Conservation (phyloP, 768 basidiomycete genomes). For the Neoboletus magnificus region DNA sequence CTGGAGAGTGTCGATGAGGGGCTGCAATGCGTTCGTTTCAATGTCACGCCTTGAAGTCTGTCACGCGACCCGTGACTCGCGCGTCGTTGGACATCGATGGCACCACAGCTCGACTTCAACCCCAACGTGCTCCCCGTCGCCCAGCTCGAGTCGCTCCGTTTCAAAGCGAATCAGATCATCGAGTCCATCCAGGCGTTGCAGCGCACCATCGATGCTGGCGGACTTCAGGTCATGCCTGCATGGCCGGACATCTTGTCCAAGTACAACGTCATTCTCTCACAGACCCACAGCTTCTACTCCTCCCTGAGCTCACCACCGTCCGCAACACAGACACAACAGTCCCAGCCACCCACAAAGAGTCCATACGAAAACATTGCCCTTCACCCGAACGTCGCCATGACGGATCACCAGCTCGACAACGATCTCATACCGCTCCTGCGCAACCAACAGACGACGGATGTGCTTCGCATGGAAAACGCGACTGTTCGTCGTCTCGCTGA, state of each 20-base stretch:
- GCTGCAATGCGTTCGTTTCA: neutral
- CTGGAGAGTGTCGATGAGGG: neutral
- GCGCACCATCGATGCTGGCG: slow-evolving; percentile 57
- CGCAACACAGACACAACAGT: slow-evolving; percentile 12
- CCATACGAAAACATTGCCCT: slow-evolving; percentile 65
- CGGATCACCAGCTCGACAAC: slow-evolving; percentile 67
- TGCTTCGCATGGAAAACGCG: slow-evolving; percentile 66
- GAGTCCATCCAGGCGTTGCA: slow-evolving; percentile 70
- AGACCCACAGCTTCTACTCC: slow-evolving; percentile 74
- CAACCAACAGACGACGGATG: slow-evolving; percentile 77
- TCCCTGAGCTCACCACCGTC: slow-evolving; percentile 47
- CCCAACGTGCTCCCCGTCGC: slow-evolving; percentile 51
- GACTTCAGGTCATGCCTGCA: slow-evolving; percentile 60
- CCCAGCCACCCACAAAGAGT: slow-evolving; percentile 17
- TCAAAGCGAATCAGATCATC: slow-evolving; percentile 76
- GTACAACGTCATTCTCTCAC: slow-evolving; percentile 81
- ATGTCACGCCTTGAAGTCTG: slow-evolving; percentile 16
- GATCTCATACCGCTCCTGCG: slow-evolving; percentile 72
- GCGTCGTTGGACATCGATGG: neutral
- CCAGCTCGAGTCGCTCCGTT: slow-evolving; percentile 72
- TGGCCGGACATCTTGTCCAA: slow-evolving; percentile 88
- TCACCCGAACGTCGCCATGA: slow-evolving; percentile 56
- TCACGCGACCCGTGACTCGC: slow-evolving; percentile 16
- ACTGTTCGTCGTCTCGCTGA: slow-evolving; percentile 68
- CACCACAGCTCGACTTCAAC: slow-evolving; percentile 20